Base-by-base conservation (phyloP, 2,329 filamentous ascomycete genomes). In the Macrophomina phaseolina region DNA sequence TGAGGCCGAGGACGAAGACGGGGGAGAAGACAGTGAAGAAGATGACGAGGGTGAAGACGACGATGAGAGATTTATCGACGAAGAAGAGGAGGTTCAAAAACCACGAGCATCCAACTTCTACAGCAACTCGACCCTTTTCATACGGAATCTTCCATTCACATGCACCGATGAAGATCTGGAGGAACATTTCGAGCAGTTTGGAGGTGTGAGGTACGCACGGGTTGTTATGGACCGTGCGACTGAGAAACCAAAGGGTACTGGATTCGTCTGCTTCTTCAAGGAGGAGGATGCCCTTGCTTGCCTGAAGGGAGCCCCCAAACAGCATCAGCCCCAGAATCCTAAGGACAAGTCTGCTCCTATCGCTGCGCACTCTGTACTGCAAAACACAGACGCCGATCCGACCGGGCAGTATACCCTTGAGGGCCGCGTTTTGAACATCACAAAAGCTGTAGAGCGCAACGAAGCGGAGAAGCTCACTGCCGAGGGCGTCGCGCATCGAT, bases 111-210 rank as follows among this genome's bases (percentile, higher is more conserved):
- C 48, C 34, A 73, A 73, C 58, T 73, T 75, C 11, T 75, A 74
- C 64, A 87, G 91, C 76, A 92, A 92, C 73, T 88, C 87, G 2
- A 88, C 94, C 0, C 80, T 98, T 14, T 99, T 99, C 80, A 86
- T 99, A 72, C 92, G 95, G 71, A 99, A 99, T 75, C 83, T 99
- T 12, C 94, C 96, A 0, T 99, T 97, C 78, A 93, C 91, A 1
- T 89, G 89, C 51, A 91, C 91, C 18, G 94, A 99, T 73, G 90
- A 93, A 62, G 85, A 88, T 58, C 86, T 99, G 52, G 91, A 94
- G 75, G 85, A 89, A 61, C 94, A 97, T 77, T 99, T 99, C 75
- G 83, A 83, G n/a, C 85, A 90, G 73, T 98, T 99, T 73, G 96
- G 95, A 32, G 86, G 86, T n/a, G 83, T 97, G 46, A 88, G 94